phyloP scores from a whole-genome alignment of 2,329 filamentous ascomycete species.

The Paradendryphiella salina region DNA sequence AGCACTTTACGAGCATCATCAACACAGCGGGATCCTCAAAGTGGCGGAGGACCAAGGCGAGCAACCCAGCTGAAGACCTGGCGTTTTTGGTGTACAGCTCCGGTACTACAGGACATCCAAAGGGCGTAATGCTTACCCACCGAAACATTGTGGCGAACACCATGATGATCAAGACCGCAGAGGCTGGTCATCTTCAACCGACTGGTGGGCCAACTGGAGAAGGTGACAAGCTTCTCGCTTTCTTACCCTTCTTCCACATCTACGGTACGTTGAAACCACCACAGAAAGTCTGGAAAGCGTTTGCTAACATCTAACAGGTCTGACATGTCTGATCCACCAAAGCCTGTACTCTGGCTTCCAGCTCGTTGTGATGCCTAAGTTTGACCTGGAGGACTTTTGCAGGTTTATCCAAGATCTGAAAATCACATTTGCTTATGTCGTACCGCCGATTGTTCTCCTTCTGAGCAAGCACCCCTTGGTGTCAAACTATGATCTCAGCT shows the following conservation, averaged over 20 bases:
- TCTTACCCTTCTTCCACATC: slow-evolving; percentile 89
- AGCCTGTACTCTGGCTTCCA: slow-evolving; percentile 67
- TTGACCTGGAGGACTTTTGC: slow-evolving; percentile 81
- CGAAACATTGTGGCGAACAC: slow-evolving; percentile 77
- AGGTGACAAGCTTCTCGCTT: slow-evolving; percentile 73
- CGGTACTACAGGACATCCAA: slow-evolving; percentile 87
- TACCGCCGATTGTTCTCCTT: slow-evolving; percentile 79
- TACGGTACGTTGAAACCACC: slow-evolving; percentile 63
- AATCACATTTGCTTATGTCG: slow-evolving; percentile 79
- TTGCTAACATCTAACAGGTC: slow-evolving; percentile 50
- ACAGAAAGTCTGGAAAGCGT: neutral
- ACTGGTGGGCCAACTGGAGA: slow-evolving; percentile 63
- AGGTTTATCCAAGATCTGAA: slow-evolving; percentile 71
- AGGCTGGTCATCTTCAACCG: slow-evolving; percentile 58
- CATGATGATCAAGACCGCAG: slow-evolving; percentile 48
- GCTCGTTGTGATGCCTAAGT: slow-evolving; percentile 74
- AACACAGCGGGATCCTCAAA: slow-evolving; percentile 64
- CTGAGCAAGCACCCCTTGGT: slow-evolving; percentile 79
- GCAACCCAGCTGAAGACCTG: slow-evolving; percentile 71
- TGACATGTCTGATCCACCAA: slow-evolving; percentile 73
- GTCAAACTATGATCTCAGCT: slow-evolving; percentile 77
- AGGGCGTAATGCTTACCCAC: slow-evolving; percentile 87
- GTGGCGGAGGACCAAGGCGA: slow-evolving; percentile 60
- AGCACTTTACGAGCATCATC: slow-evolving; percentile 73
- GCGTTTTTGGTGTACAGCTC: slow-evolving; percentile 87